Base-by-base conservation (phyloP, 2,329 filamentous ascomycete species). In the Clarireedia monteithiana region DNA sequence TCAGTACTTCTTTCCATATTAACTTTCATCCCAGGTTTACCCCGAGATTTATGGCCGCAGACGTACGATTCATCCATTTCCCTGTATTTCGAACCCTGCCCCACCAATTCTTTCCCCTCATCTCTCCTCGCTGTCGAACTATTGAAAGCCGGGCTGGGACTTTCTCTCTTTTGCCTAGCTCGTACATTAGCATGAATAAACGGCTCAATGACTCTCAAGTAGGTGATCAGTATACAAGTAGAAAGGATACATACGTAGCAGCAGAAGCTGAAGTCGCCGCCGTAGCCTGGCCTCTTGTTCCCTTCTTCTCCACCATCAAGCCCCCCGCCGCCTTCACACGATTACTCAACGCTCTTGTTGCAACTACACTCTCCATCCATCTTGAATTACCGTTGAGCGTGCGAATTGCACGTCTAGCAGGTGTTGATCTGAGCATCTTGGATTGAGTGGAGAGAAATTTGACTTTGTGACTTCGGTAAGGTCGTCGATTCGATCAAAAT, bases 11-110 rank as follows among this genome's bases (percentile, higher is more conserved):
- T 17, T 20, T 26, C 15, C 52, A 24, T 38, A 36, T 27, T 5
- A 59, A 14, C 5, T 34, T 34, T 12, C 30, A 12, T 12, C 9
- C 30, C 12, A 9, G 14, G 62, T 30, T 62, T 12, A 9, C 23
- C 5, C 56, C 56, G 47, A 53, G 42, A 34, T 14, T 23, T 27
- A n/a, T 55, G 55, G 58, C 52, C 34, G 55, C 51, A 20, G 53
- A 78, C 86, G 64, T 84, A 90, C 85, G 88, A 91, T 71, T 91
- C 88, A 71, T 91, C 88, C 78, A 91, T 85, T 60, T 86, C 82
- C 56, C 77, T 77, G 58, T 75, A 72, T 67, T 77, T 75, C 54
- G 76, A 74, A 69, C 81, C 81, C 66, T 83, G 80, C 9, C 48
- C 48, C 5, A 39, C 5, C 59, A 88, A 70, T 62, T 77, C 82